These are phyloP conservation scores for Aphanocladium album DNA, from an alignment of 2,329 filamentous ascomycete species.

Conservation along the genomic window DNA sequence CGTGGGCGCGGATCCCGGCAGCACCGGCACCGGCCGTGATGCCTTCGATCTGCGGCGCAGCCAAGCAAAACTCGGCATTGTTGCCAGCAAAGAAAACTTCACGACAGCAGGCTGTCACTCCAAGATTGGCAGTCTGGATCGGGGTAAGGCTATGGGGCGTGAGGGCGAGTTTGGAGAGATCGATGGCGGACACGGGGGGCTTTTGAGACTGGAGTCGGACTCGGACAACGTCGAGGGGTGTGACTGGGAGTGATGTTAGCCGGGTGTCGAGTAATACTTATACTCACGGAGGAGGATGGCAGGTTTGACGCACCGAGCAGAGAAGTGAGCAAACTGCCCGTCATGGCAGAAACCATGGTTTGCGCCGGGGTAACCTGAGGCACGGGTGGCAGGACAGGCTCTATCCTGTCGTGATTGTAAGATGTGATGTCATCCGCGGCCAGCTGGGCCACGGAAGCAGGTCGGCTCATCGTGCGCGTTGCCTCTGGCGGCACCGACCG, in stretches of 20 bases:
- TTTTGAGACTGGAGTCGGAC: conserved; percentile 87
- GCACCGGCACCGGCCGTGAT: conserved; percentile 40
- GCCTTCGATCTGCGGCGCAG: conserved; percentile 52
- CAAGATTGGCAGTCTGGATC: conserved; percentile 72
- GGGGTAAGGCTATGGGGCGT: conserved; percentile 57
- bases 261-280: background rate
- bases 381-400: conserved; percentile 23
- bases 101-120: conserved; percentile 89
- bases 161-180: conserved; percentile 52
- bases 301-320: conserved; percentile 64
- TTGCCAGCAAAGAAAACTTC: conserved; percentile 97
- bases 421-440: conserved; percentile 13
- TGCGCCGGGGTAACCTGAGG: conserved; percentile 74
- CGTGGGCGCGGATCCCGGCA: conserved; percentile 53
- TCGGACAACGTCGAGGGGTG: conserved; percentile 92
- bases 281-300: background rate
- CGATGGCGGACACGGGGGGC: conserved; percentile 42
- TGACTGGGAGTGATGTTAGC: conserved; percentile 52
- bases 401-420: conserved; percentile 26
- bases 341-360: conserved; percentile 92
- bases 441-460: background rate
- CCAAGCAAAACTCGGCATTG: conserved; percentile 73
- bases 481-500: conserved; percentile 5
- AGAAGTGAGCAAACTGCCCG: conserved; percentile 84
- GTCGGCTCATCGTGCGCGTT: conserved; percentile 5